These are phyloP conservation scores for Pholiota molesta DNA, from an alignment of 768 basidiomycete species.

Conservation along the genomic window DNA sequence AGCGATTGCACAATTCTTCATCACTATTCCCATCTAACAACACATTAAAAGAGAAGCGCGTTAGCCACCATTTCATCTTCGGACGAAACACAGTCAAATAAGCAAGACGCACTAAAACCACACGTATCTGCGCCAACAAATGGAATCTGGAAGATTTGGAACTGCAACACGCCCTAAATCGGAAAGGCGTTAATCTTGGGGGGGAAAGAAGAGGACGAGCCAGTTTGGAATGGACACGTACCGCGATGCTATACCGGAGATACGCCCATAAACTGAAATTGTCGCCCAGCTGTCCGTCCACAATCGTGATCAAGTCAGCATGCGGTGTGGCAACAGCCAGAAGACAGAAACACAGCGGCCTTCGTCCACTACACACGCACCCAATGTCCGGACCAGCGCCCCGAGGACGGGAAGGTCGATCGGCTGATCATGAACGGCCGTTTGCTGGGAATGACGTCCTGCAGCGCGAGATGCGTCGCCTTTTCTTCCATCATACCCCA, in stretches of 20 bases:
- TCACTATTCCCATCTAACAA: slow-evolving; percentile 60
- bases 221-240: slow-evolving; percentile 25
- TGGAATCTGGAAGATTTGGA: slow-evolving; percentile 83
- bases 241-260: slow-evolving; percentile 62
- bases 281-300: slow-evolving; percentile 61
- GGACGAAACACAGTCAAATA: slow-evolving; percentile 19
- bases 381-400: slow-evolving; percentile 77
- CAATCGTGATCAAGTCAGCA: slow-evolving; percentile 12
- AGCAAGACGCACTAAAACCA: slow-evolving; percentile 51
- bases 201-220: neutral
- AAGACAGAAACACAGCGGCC: neutral
- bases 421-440: slow-evolving; percentile 75
- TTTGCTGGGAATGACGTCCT: slow-evolving; percentile 54
- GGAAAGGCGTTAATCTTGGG: neutral
- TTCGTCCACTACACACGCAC: slow-evolving; percentile 32
- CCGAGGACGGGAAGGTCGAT: slow-evolving; percentile 69
- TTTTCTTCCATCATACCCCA: slow-evolving; percentile 76
- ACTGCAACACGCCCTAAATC: slow-evolving; percentile 71
- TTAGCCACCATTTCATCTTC: slow-evolving; percentile 15
- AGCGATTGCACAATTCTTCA: slow-evolving; percentile 81
- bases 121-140: slow-evolving; percentile 84
- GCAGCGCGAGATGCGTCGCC: slow-evolving; percentile 62
- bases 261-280: slow-evolving; percentile 78
- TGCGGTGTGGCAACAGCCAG: slow-evolving; percentile 17
- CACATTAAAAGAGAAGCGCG: slow-evolving; percentile 3